Evolutionary conservation across 2,329 filamentous ascomycete species (phyloP), one percentile per base, ranked within the genome.

Genomic region (Dissoconium aciculare): DNA sequence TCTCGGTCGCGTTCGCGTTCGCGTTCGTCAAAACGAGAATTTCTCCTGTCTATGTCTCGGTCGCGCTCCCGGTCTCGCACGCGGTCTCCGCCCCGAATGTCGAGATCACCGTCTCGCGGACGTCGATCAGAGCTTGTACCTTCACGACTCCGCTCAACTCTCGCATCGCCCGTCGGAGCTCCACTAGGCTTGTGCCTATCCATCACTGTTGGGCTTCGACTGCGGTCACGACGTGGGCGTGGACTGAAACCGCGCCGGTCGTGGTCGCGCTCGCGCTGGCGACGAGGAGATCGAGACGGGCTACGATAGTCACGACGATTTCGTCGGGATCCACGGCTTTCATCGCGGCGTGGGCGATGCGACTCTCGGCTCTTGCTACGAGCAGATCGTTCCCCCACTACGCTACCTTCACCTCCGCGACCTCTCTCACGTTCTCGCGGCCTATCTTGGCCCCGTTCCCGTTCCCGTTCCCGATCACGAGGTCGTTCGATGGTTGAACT

Each of bases 121-220:
- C 34, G 26, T 17, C 30, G 26, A 11, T 30, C 30, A 11, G 25
- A 6, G 15, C 27, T 32, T 5, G 36, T 35, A 11, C 40, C 41
- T 11, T 35, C 32, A 17, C 30, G 27, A 4, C 17, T 23, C 8
- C 19, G 19, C 24, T 23, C 25, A 17, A 31, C 36, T 23, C 15
- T 21, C 5, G 28, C 31, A 15, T 35, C 16, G 10, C 15, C 35
- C 12, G 33, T 26, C 28, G 31, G 30, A 25, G 30, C 41, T 15
- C 52, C 50, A 15, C 54, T 51, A 26, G 56, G 56, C 4, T 57
- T 46, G 33, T 57, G 58, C 5, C 56, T 47, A 42, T 59, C 56
- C 26, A 58, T 57, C 4, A 53, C 51, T 12, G 36, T 41, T 15
- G 44, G 44, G 31, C 46, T 50, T 3, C 45, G 36, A 26, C 44